Evolutionary conservation across 306 rosid species (phyloP).

Genomic region (Dryas drummondii): DNA sequence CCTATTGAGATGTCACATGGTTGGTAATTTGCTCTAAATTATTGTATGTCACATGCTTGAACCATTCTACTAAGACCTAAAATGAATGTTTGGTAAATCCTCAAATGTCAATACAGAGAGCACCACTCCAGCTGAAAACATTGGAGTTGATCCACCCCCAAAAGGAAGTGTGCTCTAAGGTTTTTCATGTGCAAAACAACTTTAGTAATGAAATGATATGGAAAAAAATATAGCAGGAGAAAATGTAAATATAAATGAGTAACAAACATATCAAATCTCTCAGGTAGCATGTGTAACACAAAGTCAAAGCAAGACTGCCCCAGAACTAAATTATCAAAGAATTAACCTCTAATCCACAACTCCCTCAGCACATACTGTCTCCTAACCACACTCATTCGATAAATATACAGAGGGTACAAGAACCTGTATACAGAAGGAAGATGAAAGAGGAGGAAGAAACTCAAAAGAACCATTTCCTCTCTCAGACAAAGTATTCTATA

Average conservation of each 20-base stretch:
- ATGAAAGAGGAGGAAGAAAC: slow-evolving; percentile 19
- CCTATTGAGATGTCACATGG: neutral
- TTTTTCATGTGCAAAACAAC: too few relatives aligned
- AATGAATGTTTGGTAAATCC: too few relatives aligned
- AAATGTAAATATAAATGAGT: neutral
- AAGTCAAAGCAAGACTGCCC: neutral
- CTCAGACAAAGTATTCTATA: neutral
- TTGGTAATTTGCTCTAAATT: neutral
- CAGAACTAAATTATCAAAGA: slow-evolving; percentile 42
- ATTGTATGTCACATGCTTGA: neutral
- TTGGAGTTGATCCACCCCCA: too few relatives aligned
- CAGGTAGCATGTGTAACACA: slow-evolving; percentile 16
- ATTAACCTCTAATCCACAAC: slow-evolving; percentile 35
- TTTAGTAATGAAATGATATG: neutral
- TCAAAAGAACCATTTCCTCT: slow-evolving; percentile 27
- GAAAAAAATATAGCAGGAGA: slow-evolving; percentile 8
- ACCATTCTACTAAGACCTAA: neutral
- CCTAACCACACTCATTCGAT: slow-evolving; percentile 19
- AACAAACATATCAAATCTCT: slow-evolving; percentile 36
- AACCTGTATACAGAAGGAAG: neutral
- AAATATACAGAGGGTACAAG: slow-evolving; percentile 47
- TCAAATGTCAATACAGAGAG: too few relatives aligned
- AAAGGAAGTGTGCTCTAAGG: too few relatives aligned
- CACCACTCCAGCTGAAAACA: too few relatives aligned
- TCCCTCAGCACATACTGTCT: slow-evolving; percentile 19